A percentile compares a stretch with the other conserved stretches of the same genome.
These are phyloP conservation scores for Aspergillus hancockii DNA, from an alignment of 495 filamentous ascomycete species.

Conservation along the genomic window DNA sequence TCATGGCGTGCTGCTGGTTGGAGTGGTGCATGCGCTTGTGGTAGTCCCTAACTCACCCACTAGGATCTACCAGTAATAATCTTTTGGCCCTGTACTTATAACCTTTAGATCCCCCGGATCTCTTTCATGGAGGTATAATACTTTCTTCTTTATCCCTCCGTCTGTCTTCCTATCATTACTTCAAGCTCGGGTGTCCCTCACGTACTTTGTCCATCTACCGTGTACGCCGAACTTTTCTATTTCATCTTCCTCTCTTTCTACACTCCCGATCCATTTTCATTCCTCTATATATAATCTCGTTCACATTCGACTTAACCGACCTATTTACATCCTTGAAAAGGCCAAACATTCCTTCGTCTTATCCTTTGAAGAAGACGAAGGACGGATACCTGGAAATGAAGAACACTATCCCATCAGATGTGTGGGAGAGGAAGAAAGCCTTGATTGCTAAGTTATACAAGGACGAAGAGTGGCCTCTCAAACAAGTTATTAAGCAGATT, in stretches of 20 bases:
- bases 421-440: constrained; percentile 52
- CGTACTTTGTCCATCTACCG: neutral
- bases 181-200: neutral
- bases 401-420: constrained; percentile 48
- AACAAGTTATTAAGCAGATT: constrained; percentile 52
- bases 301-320: neutral
- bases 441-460: constrained; percentile 50
- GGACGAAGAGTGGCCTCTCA: constrained; percentile 52
- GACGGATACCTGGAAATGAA: constrained; percentile 33
- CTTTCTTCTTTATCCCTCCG: neutral
- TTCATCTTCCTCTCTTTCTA: neutral
- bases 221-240: neutral
- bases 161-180: neutral
- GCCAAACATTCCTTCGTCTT: neutral
- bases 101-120: constrained; percentile 1
- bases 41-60: neutral
- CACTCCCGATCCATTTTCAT: neutral
- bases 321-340: neutral
- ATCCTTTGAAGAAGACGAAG: neutral
- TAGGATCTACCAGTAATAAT: neutral
- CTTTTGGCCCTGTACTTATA: neutral
- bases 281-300: neutral
- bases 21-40: neutral
- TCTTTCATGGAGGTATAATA: neutral
- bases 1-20: constrained; percentile 12